Base-by-base conservation (phyloP, 306 rosid genomes). In the Begonia peltatifolia region DNA sequence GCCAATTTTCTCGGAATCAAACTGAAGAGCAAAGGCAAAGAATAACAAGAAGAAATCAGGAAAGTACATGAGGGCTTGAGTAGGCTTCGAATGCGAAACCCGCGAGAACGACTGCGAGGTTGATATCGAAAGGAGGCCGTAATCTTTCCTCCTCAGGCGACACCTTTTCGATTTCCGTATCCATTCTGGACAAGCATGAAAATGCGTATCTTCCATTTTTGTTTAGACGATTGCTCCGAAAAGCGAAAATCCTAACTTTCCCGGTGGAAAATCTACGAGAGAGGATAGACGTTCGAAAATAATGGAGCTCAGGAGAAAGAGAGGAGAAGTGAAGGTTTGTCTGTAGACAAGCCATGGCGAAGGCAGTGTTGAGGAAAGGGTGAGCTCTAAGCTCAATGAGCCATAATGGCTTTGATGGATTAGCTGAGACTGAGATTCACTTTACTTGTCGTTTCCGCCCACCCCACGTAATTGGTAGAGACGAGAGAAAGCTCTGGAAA, bases 71-170 rank as follows among this genome's bases (percentile, higher is more conserved):
- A 4, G 97, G 97, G 48, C 65, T 80, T 38, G 84, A 38, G 57
- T 89, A 84, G 42, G 95, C 89, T 63, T 89, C 97, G 59, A 89
- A 89, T 1, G 97, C 90, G 54, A 84, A 89, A 5, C 95, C 97
- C 1, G 97, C 97, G 1, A 89, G 84, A 74, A 89, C 69, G 12
- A 89, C 95, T 0, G 90, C 97, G 43, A 89, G 88, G 59, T 89
- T 89, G 64, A 82, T 82, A 61, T 89, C 97, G 41, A 89, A 89
- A 0, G 77, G 77, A 60, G 87, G 90, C 43, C 80, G 61, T 17
- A 71, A 81, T 58, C 14, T 69, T 41, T 68, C 70, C 23, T 79
- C 75, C 46, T 60, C 66, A 41, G 47, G 9, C 22, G 73, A 6
- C 44, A 46, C 25, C 55, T 44, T 55, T 17, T 61, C 78, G 42